Evolutionary conservation across 495 filamentous ascomycete genomes (phyloP).

Genomic region (Acidiella bohemica): DNA sequence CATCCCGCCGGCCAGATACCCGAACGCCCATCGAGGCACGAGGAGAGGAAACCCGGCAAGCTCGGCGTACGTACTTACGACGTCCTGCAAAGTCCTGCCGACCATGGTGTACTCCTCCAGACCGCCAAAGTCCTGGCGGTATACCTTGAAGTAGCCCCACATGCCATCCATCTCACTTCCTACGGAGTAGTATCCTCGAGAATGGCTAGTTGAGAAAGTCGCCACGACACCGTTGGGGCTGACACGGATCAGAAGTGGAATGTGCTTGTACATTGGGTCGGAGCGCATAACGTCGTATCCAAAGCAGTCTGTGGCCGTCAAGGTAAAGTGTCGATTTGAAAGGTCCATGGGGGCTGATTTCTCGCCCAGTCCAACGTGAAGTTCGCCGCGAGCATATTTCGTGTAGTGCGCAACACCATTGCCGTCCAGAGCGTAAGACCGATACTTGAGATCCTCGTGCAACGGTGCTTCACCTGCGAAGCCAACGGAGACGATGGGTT

Average conservation of each 20-base stretch:
- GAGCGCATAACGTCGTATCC: conserved; percentile 56
- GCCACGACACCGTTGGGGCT: conserved; percentile 46
- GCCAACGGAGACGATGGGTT: conserved; percentile 44
- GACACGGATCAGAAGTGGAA: conserved; percentile 53
- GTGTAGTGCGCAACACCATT: conserved; percentile 48
- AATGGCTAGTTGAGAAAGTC: conserved; percentile 52
- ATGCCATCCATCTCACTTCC: conserved; percentile 60
- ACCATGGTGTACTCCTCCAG: conserved; percentile 58
- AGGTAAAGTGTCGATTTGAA: conserved; percentile 47
- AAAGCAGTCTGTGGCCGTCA: conserved; percentile 55
- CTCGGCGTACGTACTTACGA: conserved; percentile 50
- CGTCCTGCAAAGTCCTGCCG: conserved; percentile 47
- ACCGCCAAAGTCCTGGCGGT: conserved; percentile 55
- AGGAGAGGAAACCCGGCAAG: conserved; percentile 50
- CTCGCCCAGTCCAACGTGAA: conserved; percentile 56
- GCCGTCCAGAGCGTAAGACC: conserved; percentile 48
- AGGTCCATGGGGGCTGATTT: conserved; percentile 60
- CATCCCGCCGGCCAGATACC: conserved; percentile 56
- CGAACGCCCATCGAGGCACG: conserved; percentile 54
- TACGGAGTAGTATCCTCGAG: conserved; percentile 47
- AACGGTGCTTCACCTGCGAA: conserved; percentile 38
- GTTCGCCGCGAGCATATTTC: conserved; percentile 39
- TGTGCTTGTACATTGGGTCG: conserved; percentile 62
- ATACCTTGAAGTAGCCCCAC: conserved; percentile 58
- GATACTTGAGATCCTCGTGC: conserved; percentile 44